A percentile compares a stretch with the other conserved stretches of the same genome.
These are phyloP conservation scores for Bipolaris zeicola DNA, from an alignment of 2,329 filamentous ascomycete species.

Conservation along the genomic window DNA sequence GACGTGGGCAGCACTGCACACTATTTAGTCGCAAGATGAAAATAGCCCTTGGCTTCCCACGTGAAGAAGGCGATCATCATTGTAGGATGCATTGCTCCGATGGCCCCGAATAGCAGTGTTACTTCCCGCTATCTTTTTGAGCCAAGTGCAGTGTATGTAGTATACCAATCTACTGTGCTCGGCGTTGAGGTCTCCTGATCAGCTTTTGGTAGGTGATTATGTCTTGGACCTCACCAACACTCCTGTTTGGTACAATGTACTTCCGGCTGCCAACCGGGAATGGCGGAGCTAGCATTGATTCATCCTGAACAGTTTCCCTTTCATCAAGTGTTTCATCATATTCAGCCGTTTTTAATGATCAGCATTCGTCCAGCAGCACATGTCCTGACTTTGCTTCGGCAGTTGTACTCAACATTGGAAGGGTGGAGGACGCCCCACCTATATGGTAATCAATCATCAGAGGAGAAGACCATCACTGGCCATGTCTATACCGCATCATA, in stretches of 20 bases:
- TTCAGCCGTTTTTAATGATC: not conserved
- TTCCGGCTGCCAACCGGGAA: not conserved
- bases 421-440: conserved; percentile 9
- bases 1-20: not conserved
- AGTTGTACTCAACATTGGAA: conserved; percentile 5
- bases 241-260: not conserved
- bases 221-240: not conserved
- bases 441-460: not conserved
- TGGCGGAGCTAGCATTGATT: too few species aligned
- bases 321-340: not conserved
- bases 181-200: not conserved
- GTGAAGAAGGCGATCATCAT: not conserved
- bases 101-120: too few species aligned
- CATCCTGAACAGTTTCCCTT: too few species aligned
- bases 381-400: conserved; percentile 17
- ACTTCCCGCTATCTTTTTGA: not conserved
- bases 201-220: not conserved
- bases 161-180: not conserved
- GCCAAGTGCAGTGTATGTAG: not conserved
- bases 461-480: not conserved
- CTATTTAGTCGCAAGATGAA: not conserved
- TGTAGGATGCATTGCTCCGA: not conserved
- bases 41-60: not conserved
- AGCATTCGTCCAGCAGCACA: conserved; percentile 6
- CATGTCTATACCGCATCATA: not conserved